Evolutionary conservation across 2,329 filamentous ascomycete species (phyloP).

Genomic region (Gnomoniopsis sp.): DNA sequence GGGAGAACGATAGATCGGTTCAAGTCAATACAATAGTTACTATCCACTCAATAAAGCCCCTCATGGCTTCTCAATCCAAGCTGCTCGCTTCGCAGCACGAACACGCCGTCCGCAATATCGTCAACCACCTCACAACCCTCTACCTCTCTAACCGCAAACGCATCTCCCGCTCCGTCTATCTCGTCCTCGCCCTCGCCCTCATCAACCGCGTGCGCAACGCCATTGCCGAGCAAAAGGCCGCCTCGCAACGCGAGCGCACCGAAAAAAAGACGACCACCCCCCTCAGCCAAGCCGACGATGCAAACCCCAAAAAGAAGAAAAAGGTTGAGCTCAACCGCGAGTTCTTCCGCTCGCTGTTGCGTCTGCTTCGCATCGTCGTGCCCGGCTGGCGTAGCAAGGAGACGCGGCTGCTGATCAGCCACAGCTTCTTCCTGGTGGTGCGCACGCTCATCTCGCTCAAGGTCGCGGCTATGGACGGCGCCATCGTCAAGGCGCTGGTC

Average conservation of each 20-base stretch:
- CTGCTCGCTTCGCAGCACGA: slow-evolving; percentile 48
- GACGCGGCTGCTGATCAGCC: slow-evolving; percentile 78
- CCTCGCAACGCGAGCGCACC: slow-evolving; percentile 61
- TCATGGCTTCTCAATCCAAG: slow-evolving; percentile 76
- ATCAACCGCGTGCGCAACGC: slow-evolving; percentile 87
- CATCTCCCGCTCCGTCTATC: slow-evolving; percentile 80
- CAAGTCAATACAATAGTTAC: too few relatives aligned
- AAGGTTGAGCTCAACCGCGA: slow-evolving; percentile 92
- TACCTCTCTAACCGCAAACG: slow-evolving; percentile 78
- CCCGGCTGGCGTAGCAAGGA: slow-evolving; percentile 90
- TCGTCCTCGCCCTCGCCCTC: slow-evolving; percentile 76
- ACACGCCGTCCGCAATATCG: slow-evolving; percentile 60
- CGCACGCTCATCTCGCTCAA: slow-evolving; percentile 91
- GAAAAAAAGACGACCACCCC: slow-evolving; percentile 49
- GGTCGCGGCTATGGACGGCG: slow-evolving; percentile 92
- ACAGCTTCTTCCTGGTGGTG: slow-evolving; percentile 88
- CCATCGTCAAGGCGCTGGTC: slow-evolving; percentile 86
- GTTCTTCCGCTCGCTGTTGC: slow-evolving; percentile 69
- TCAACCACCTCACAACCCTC: slow-evolving; percentile 64
- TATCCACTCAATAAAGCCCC: not conserved
- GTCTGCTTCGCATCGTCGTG: slow-evolving; percentile 80
- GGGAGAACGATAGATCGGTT: too few relatives aligned
- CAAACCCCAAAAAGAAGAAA: slow-evolving; percentile 51
- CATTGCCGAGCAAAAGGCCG: slow-evolving; percentile 88
- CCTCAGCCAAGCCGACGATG: slow-evolving; percentile 33